Evolutionary conservation across 2,329 filamentous ascomycete species (phyloP).

Genomic region (Magnaporthiopsis incrustans): DNA sequence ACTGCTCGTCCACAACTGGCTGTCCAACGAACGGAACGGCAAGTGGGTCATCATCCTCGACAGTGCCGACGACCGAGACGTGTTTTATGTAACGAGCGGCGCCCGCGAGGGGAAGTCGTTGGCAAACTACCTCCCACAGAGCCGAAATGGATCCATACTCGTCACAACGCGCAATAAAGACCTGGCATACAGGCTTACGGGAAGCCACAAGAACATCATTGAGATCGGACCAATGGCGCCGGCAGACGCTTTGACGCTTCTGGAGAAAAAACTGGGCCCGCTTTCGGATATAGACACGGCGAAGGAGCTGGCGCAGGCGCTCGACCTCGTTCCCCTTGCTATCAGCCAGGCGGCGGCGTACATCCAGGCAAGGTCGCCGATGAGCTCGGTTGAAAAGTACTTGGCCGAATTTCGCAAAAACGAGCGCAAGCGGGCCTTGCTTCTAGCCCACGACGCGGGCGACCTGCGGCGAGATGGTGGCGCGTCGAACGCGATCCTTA

Average conservation of each 20-base stretch:
- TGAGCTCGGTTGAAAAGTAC: constrained; percentile 27
- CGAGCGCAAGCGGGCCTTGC: constrained; percentile 9
- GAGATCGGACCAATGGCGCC: not conserved
- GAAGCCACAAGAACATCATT: not conserved
- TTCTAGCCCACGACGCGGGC: not conserved
- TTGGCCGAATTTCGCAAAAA: constrained; percentile 23
- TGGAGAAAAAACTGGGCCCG: not conserved
- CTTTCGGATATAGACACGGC: not conserved
- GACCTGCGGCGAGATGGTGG: constrained; percentile 1
- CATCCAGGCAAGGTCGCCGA: constrained; percentile 19
- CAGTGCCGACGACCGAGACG: constrained; percentile 24
- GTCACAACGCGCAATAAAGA: constrained; percentile 2
- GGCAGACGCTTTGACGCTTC: not conserved
- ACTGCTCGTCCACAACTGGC: constrained; percentile 21
- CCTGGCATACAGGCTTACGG: not conserved
- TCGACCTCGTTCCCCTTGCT: constrained; percentile 25
- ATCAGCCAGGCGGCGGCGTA: constrained; percentile 27
- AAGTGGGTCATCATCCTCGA: constrained; percentile 29
- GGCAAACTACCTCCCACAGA: not conserved
- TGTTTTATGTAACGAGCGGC: constrained; percentile 14
- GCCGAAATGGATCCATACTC: constrained; percentile 2
- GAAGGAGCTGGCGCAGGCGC: constrained; percentile 16
- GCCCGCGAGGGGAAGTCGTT: not conserved
- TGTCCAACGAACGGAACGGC: constrained; percentile 20
- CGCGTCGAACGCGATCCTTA: not conserved